Evolutionary conservation across 345 rosid genomes (phyloP), one percentile per base, ranked within the genome.

Genomic region (Geranium brycei): DNA sequence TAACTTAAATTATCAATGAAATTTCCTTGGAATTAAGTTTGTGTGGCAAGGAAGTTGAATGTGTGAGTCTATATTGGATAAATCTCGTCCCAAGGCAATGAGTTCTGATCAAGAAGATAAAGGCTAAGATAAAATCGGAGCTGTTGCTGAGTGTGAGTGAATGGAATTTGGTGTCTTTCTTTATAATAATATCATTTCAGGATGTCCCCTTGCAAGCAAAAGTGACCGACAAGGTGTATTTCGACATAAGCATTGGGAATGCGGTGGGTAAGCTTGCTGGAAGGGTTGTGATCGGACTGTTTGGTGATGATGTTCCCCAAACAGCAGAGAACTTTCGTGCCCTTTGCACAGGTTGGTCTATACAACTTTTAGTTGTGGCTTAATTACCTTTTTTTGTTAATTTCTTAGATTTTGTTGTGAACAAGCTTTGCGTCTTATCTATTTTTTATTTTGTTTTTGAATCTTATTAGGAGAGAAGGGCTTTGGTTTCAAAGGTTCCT

Each of bases 311-410:
- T 75, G 97, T 91, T 62, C 97, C 99, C 1, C 89, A 88, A 66
- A 95, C 97, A 1, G 89, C 79, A 1, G 99, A 95, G 79, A 95
- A 95, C 69, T 95, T 95, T 72, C 95, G 95, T 35, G 95, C 99
- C 63, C 66, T 95, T 28, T 95, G 99, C 80, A 87, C 99, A 73
- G 99, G 99, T 93, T 66, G 55, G 32, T 5, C 70, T 32, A 1
- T 68, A 12, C 17, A 53, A 8, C 56, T 57, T 51, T 64, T 53
- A 12, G 53, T 35, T 58, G 38, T 7, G 14, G 23, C 53, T 47
- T 31, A 32, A 17, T 40, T 40, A 19, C 60, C 28, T 28, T 38
- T 28, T 38, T 31, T 62, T 57, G 5, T 1, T 19, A 51, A 35
- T 2, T 62, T 66, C 32, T 23, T 31, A 11, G 35, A 13, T 31